phyloP scores from a whole-genome alignment of 2,329 filamentous ascomycete genomes.

The Nemania sp. region DNA sequence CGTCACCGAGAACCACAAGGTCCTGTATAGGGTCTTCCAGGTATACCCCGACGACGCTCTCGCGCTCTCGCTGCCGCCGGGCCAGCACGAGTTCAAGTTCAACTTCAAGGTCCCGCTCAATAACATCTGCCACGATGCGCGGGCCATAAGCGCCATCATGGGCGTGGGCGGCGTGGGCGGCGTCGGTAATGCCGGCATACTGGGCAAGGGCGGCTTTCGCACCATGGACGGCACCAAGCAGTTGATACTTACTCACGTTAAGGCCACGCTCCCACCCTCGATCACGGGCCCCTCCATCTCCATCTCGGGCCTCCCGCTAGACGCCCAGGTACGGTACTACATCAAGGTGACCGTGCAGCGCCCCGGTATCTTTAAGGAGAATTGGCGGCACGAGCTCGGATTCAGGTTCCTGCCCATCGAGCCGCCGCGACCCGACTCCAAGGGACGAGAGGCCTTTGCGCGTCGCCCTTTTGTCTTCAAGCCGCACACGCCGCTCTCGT shows the following conservation, averaged over 20 bases:
- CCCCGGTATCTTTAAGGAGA: conserved; percentile 89
- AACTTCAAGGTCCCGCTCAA: conserved; percentile 78
- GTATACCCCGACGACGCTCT: conserved; percentile 68
- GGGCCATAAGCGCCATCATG: conserved; percentile 58
- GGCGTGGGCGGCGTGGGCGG: conserved; percentile 56
- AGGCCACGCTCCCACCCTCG: conserved; percentile 85
- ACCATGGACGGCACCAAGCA: conserved; percentile 68
- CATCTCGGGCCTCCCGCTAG: conserved; percentile 80
- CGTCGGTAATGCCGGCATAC: conserved; percentile 46
- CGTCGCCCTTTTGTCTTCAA: conserved; percentile 68
- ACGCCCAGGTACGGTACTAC: conserved; percentile 92
- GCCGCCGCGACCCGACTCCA: conserved; percentile 70
- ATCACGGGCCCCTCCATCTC: no score
- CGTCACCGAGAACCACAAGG: conserved; percentile 67
- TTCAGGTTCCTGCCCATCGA: conserved; percentile 95
- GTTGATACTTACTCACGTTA: conserved; percentile 71
- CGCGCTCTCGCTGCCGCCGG: conserved; percentile 55
- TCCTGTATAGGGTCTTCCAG: conserved; percentile 73
- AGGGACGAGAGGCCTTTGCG: conserved; percentile 81
- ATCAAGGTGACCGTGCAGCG: conserved; percentile 93
- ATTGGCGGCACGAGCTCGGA: conserved; percentile 69
- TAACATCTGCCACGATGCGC: conserved; percentile 66
- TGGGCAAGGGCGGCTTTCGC: conserved; percentile 58
- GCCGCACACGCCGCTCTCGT: conserved; percentile 44
- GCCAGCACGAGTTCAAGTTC: conserved; percentile 78